phyloP scores from a whole-genome alignment of 2,329 filamentous ascomycete genomes.

The Bipolaris zeicola region DNA sequence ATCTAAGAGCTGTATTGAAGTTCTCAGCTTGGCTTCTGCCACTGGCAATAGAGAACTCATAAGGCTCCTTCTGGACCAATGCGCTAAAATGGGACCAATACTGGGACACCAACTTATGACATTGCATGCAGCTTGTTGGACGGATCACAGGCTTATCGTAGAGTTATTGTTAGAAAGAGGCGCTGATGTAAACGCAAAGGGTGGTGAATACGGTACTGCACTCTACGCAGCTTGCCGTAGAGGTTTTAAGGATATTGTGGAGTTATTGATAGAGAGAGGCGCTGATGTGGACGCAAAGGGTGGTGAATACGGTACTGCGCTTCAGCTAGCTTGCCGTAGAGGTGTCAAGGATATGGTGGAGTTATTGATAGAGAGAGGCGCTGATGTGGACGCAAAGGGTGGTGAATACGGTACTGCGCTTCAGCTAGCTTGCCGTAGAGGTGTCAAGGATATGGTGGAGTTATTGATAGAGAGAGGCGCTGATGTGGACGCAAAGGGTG shows the following conservation, averaged over 20 bases:
- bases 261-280: constrained; percentile 5
- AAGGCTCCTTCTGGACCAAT: not conserved
- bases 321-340: not conserved
- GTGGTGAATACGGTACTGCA: not conserved
- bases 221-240: not conserved
- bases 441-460: too few relatives aligned
- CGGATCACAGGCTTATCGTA: not conserved
- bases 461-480: constrained; percentile 1
- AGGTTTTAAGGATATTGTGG: not conserved
- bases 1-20: not conserved
- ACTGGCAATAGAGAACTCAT: not conserved
- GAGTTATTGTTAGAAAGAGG: constrained; percentile 2
- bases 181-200: not conserved
- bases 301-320: not conserved
- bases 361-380: too few relatives aligned
- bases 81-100: not conserved
- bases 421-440: constrained; percentile 1
- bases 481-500: not conserved
- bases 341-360: too few relatives aligned
- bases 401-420: too few relatives aligned
- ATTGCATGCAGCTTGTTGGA: too few relatives aligned
- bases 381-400: too few relatives aligned
- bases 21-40: not conserved
- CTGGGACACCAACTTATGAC: too few relatives aligned
- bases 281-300: not conserved